Evolutionary conservation across 2,329 filamentous ascomycete genomes (phyloP), one percentile per base, ranked within the genome.

Genomic region (Colletotrichum caudatum): DNA sequence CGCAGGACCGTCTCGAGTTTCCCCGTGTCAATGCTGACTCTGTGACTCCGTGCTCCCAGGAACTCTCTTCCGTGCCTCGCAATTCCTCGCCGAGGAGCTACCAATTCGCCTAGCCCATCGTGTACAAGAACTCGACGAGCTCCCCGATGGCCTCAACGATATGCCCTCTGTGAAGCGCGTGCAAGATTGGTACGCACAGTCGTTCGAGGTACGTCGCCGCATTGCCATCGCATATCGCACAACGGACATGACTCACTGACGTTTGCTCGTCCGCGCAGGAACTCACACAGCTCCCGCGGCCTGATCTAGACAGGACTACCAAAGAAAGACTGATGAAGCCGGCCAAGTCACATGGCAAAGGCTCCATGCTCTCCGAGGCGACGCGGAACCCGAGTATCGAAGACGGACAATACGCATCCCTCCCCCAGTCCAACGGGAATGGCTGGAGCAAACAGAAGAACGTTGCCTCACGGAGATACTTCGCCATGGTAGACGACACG

Each of bases 181-280:
- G 76, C 93, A 95, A 81, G 95, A 98, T 79, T 99, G 96, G 96
- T 99, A 99, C 82, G 96, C 95, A 74, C 96, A 99, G 85, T 99
- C 96, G 63, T 99, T 99, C 79, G 96, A 99, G 90, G 95, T 97
- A 89, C 77, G 88, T 80, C 56, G n/a, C 64, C 33, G 9, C 60
- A 58, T 51, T 61, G 18, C 54, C 50, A 18, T 56, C 33, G 67
- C 51, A 66, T 64, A 26, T 57, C 58, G 56, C 62, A 71, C 64
- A 51, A 41, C 39, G 67, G 46, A 54, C 46, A 66, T 65, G 66
- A 74, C 67, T 65, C 64, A 63, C 56, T 70, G 59, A 64, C 62
- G 33, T 64, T 64, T 57, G 51, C 64, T 41, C 61, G 66, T 66
- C 44, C 51, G 58, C 60, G 48, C 76, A 95, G 94, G 96, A 99